Percentiles rank a stretch among this genome's conserved stretches.
phyloP scores from a whole-genome alignment of 2,329 filamentous ascomycete genomes.

The Aspergillus niger region DNA sequence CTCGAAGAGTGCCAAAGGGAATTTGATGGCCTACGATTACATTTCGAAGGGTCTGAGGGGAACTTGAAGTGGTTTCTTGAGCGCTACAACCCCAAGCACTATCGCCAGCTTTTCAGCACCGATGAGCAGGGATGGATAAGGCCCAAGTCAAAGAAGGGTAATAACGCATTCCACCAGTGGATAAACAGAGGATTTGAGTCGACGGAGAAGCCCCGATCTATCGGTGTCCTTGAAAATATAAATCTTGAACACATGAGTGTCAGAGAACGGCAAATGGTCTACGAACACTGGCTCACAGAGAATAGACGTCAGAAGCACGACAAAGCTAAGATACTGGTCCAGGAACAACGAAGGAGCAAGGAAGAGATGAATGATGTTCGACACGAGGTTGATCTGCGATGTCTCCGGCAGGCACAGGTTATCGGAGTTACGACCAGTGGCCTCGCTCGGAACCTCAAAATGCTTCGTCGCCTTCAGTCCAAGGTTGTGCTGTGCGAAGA shows the following conservation, averaged over 20 bases:
- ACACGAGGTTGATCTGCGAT: slow-evolving; percentile 31
- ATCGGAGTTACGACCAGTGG: slow-evolving; percentile 59
- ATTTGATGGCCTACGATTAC: not conserved
- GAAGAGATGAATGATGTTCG: slow-evolving; percentile 20
- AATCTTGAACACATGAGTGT: slow-evolving; percentile 25
- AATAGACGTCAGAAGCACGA: slow-evolving; percentile 1
- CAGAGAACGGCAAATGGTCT: slow-evolving; percentile 27
- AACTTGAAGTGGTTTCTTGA: slow-evolving; percentile 23
- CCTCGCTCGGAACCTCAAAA: slow-evolving; percentile 49
- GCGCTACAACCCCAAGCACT: not conserved
- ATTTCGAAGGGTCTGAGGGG: slow-evolving; percentile 13
- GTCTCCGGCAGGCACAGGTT: slow-evolving; percentile 46
- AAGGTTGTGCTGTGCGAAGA: slow-evolving; percentile 49
- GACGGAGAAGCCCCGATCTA: slow-evolving; percentile 6
- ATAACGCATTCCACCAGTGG: slow-evolving; percentile 22
- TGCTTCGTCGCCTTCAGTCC: slow-evolving; percentile 47
- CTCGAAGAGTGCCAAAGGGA: slow-evolving; percentile 16
- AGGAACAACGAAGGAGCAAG: slow-evolving; percentile 14
- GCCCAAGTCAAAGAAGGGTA: slow-evolving; percentile 1
- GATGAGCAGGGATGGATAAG: slow-evolving; percentile 25
- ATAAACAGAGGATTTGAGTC: slow-evolving; percentile 15
- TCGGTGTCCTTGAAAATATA: slow-evolving; percentile 13
- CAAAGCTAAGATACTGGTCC: slow-evolving; percentile 9
- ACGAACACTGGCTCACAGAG: slow-evolving; percentile 32
- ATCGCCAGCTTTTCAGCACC: slow-evolving; percentile 8